Base-by-base conservation (phyloP, 1,284 basidiomycete species). In the Trichosporon faecale region DNA sequence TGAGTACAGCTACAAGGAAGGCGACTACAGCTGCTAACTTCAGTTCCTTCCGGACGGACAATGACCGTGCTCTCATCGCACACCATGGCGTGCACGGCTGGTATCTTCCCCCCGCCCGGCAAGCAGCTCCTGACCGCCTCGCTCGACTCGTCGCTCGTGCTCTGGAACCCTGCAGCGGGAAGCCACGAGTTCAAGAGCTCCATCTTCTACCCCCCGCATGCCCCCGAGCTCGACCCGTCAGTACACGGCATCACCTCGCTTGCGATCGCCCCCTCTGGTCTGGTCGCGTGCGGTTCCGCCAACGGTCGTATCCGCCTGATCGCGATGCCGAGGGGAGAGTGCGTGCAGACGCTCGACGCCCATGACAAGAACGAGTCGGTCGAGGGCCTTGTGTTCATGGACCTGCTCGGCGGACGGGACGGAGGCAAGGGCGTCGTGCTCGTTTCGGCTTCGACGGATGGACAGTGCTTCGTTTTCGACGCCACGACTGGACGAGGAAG, bases 61-160 rank as follows among this genome's bases (percentile, higher is more conserved):
- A 95, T 98, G 92, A 93, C 96, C 79, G 95, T 98, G 16, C 94
- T 98, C 77, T 91, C 93, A 1, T 93, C 94, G 0, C 96, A 99
- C 84, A 91, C 89, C 1, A 89, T 91, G 8, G 85, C 94, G 2
- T 91, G 95, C 11, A 91, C 93, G 44, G 92, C 92, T 73, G 95
- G 95, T 35, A 87, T 91, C 74, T 99, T 97, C 84, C 95, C 94
- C 0, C 78, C 79, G 0, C 66, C 68, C n/a, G 93, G 93, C 72
- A 94, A 94, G 85, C 88, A 90, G 70, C 91, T 98, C 71, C 85
- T 98, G 40, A 94, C 95, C 5, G 91, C 91, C 8, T 92, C 93
- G 74, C 89, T 89, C 37, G 92, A 94, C 73, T 93, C 93, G 23
- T 89, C 86, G 2, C 86, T 98, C 65, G 91, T 97, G 72, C 89